These are phyloP conservation scores for Inonotus obliquus DNA, from an alignment of 1,284 basidiomycete species.

Conservation along the genomic window DNA sequence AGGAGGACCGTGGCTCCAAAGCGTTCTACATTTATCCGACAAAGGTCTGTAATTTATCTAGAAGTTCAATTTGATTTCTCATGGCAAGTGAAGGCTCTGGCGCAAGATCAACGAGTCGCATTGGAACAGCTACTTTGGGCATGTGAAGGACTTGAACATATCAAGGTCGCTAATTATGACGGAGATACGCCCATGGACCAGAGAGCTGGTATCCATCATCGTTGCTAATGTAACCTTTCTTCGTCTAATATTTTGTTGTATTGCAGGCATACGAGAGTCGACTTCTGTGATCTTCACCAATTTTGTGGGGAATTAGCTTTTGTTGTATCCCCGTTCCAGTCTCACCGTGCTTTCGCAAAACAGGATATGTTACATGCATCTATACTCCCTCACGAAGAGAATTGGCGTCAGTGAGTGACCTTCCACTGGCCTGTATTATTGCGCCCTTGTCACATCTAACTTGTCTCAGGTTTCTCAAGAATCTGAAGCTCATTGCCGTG, in stretches of 20 bases:
- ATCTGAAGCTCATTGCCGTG: slow-evolving; percentile 75
- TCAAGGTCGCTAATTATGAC: slow-evolving; percentile 75
- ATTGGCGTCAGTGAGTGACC: slow-evolving; percentile 65
- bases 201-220: slow-evolving; percentile 42
- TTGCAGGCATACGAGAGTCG: slow-evolving; percentile 54
- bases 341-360: not conserved
- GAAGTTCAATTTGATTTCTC: not conserved
- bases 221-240: not conserved
- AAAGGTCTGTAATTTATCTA: slow-evolving; percentile 44
- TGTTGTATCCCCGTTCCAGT: not conserved
- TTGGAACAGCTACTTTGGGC: slow-evolving; percentile 62
- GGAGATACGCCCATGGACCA: slow-evolving; percentile 78
- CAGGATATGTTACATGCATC: slow-evolving; percentile 88
- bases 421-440: slow-evolving; percentile 1
- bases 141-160: slow-evolving; percentile 53
- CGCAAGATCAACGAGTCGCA: slow-evolving; percentile 80
- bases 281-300: slow-evolving; percentile 75
- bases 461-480: slow-evolving; percentile 56
- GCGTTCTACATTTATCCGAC: slow-evolving; percentile 90
- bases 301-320: slow-evolving; percentile 48
- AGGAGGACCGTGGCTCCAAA: slow-evolving; percentile 57
- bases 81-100: slow-evolving; percentile 57
- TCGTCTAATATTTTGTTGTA: not conserved
- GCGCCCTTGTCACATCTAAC: not conserved
- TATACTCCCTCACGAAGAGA: slow-evolving; percentile 80